phyloP scores from a whole-genome alignment of 164 flowering plant genomes.

The Tetrastigma voinierianum region DNA sequence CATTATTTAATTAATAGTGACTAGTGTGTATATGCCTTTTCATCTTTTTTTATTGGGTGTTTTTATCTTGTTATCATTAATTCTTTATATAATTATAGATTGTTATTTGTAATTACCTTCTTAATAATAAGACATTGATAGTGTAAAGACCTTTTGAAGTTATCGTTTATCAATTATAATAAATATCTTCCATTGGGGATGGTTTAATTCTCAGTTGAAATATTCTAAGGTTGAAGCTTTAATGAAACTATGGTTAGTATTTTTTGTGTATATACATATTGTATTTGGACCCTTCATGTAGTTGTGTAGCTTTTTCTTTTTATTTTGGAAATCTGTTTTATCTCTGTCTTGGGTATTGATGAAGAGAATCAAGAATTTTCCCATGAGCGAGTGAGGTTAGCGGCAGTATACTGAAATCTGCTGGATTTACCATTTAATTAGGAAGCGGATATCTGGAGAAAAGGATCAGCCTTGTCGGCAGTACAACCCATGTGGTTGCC shows the following conservation, averaged over 20 bases:
- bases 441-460: constrained; percentile 87
- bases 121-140: constrained; percentile 86
- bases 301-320: neutral
- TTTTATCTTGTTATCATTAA: constrained; percentile 1
- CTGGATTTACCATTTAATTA: constrained; percentile 88
- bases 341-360: constrained; percentile 49
- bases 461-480: constrained; percentile 97
- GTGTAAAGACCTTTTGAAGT: too few species aligned
- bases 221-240: constrained; percentile 51
- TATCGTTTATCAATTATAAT: too few species aligned
- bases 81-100: constrained; percentile 7
- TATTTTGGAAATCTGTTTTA: neutral
- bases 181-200: constrained; percentile 48
- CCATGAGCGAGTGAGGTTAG: constrained; percentile 94
- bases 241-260: constrained; percentile 51
- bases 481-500: constrained; percentile 90
- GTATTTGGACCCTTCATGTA: constrained; percentile 10
- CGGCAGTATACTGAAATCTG: constrained; percentile 90
- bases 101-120: constrained; percentile 45
- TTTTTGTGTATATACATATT: constrained; percentile 2
- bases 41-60: too few species aligned
- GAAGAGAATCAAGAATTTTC: constrained; percentile 89
- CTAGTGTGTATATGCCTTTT: too few species aligned
- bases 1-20: too few species aligned
- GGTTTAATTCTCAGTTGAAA: constrained; percentile 53